These are phyloP conservation scores for Aspergillus versicolor DNA, from an alignment of 2,329 filamentous ascomycete genomes.

Conservation along the genomic window DNA sequence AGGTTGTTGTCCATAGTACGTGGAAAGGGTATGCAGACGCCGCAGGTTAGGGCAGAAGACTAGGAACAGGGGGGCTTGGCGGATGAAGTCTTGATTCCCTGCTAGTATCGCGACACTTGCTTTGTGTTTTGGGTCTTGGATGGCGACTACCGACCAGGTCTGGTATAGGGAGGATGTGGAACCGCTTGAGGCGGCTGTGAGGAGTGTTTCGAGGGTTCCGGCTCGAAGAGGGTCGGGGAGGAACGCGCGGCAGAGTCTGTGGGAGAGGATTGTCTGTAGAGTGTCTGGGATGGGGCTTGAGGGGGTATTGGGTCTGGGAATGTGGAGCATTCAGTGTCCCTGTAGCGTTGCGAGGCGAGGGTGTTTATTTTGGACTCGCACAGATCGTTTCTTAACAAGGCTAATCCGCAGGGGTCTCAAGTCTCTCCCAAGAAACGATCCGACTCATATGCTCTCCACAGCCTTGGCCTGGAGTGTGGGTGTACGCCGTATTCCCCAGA, in stretches of 20 bases:
- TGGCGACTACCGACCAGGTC: not conserved
- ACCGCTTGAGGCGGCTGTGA: not conserved
- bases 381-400: too few species aligned
- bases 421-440: too few species aligned
- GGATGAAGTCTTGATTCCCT: not conserved
- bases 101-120: not conserved
- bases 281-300: conserved; percentile 3
- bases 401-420: too few species aligned
- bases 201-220: not conserved
- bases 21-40: not conserved
- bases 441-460: too few species aligned
- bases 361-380: too few species aligned
- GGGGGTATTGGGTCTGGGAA: too few species aligned
- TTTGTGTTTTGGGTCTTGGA: not conserved
- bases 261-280: not conserved
- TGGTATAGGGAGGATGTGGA: not conserved
- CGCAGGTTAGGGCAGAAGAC: not conserved
- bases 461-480: too few species aligned
- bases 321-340: too few species aligned
- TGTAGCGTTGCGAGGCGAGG: too few species aligned
- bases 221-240: not conserved
- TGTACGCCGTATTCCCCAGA: too few species aligned
- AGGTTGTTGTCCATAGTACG: not conserved
- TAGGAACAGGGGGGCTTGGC: not conserved
- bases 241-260: not conserved